Conservation (phyloP, 805 yeast species). For the Middelhovenomyces tepae region DNA sequence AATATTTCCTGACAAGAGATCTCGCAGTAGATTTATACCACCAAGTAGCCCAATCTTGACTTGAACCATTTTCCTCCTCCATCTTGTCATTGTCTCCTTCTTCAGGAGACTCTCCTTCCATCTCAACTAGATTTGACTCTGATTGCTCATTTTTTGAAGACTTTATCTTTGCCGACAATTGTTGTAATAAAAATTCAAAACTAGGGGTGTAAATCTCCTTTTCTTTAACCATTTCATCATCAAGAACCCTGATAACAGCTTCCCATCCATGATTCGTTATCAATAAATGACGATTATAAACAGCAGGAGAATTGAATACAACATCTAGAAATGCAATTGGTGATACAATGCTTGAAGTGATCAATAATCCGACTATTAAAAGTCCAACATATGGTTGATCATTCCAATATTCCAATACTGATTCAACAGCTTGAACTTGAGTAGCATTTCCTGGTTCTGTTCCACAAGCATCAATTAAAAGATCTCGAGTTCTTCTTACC, state of each 20-base stretch:
- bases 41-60: no score
- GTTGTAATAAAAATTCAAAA: no score
- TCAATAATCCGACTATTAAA: conserved; percentile 46
- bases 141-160: no score
- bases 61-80: no score
- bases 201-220: no score
- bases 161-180: no score
- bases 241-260: conserved; percentile 10
- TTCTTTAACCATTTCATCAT: no score
- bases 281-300: conserved; percentile 15
- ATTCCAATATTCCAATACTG: conserved; percentile 58
- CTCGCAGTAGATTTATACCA: no score
- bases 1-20: no score
- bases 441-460: conserved; percentile 17
- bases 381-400: conserved; percentile 57
- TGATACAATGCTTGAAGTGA: conserved; percentile 36
- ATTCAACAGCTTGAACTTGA: conserved; percentile 39
- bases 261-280: conserved; percentile 28
- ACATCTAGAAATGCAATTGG: conserved; percentile 35
- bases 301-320: conserved; percentile 31
- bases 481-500: conserved; percentile 34
- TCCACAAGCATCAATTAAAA: conserved; percentile 24
- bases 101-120: no score
- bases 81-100: no score
- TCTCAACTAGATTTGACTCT: no score